Evolutionary conservation across 1,284 basidiomycete species (phyloP).

Genomic region (Naganishia cerealis): DNA sequence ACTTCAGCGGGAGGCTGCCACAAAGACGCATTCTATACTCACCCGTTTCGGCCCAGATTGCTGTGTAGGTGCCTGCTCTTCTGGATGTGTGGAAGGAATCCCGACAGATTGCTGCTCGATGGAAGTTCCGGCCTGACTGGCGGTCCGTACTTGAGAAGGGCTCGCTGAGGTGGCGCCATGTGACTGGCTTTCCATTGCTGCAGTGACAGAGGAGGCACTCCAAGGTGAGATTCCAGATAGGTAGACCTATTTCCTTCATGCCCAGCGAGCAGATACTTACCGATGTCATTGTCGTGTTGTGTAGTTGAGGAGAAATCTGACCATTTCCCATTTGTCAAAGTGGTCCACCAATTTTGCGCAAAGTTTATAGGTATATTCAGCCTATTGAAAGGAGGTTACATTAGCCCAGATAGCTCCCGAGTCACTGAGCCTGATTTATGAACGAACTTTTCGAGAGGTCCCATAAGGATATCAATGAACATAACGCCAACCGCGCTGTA

Average conservation of each 20-base stretch:
- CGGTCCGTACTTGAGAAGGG: background rate
- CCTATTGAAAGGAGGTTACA: background rate
- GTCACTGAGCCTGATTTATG: background rate
- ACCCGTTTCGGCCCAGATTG: background rate
- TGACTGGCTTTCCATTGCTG: background rate
- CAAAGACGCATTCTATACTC: background rate
- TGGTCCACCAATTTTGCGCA: slow-evolving; percentile 24
- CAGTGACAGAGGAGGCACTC: background rate
- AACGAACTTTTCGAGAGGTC: slow-evolving; percentile 17
- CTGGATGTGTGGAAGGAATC: slow-evolving; percentile 34
- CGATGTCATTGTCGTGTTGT: background rate
- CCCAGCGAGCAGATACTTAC: background rate
- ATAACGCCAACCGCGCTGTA: background rate
- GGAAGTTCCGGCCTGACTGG: background rate
- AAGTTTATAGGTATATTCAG: slow-evolving; percentile 18
- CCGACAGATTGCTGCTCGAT: slow-evolving; percentile 5
- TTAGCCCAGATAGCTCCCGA: background rate
- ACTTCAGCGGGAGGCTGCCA: background rate
- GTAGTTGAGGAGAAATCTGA: slow-evolving; percentile 9
- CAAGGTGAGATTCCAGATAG: background rate
- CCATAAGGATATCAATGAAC: slow-evolving; percentile 4
- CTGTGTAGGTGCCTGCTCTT: slow-evolving; percentile 15
- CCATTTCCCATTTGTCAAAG: slow-evolving; percentile 16
- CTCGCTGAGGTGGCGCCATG: background rate
- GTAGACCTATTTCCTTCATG: background rate